A percentile compares a stretch with the other conserved stretches of the same genome.
phyloP scores from a whole-genome alignment of 2,329 filamentous ascomycete species.

The Drechslera avenae region DNA sequence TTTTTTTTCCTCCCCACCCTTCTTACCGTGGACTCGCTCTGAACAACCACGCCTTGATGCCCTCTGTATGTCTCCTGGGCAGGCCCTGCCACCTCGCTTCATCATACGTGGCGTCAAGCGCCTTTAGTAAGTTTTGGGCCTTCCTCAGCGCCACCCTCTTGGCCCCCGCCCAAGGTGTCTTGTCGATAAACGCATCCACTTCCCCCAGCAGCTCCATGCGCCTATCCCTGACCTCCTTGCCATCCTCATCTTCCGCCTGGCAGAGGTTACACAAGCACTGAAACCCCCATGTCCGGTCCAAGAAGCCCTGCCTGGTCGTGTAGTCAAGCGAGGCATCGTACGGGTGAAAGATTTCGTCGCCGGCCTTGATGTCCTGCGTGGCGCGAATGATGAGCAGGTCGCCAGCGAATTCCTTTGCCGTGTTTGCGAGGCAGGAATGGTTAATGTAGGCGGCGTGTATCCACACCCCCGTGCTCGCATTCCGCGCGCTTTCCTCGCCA shows the following conservation, averaged over 20 bases:
- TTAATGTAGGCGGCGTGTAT: constrained; percentile 51
- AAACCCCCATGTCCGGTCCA: constrained; percentile 49
- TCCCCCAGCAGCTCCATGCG: constrained; percentile 30
- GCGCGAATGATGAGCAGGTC: constrained; percentile 50
- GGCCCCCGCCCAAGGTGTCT: constrained; percentile 35
- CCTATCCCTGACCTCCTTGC: constrained; percentile 26
- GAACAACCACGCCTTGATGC: constrained; percentile 27
- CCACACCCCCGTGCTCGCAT: constrained; percentile 49
- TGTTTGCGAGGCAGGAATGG: constrained; percentile 53
- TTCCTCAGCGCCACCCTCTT: constrained; percentile 32
- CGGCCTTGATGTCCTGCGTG: constrained; percentile 33
- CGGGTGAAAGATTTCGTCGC: constrained; percentile 32
- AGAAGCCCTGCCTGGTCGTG: constrained; percentile 38
- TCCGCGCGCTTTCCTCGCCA: constrained; percentile 28
- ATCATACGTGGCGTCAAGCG: constrained; percentile 35
- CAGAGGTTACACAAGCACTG: constrained; percentile 51
- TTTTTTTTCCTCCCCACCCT: no score
- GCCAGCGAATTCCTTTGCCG: constrained; percentile 49
- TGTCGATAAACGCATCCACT: constrained; percentile 31
- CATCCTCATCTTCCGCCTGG: constrained; percentile 38
- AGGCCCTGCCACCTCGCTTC: constrained; percentile 24
- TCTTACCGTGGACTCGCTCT: constrained; percentile 23
- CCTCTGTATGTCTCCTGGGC: constrained; percentile 20
- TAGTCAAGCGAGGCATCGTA: constrained; percentile 44
- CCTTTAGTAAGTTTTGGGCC: constrained; percentile 27